These are phyloP conservation scores for Didymellaceae sp. DNA, from an alignment of 2,329 filamentous ascomycete genomes.

Conservation along the genomic window DNA sequence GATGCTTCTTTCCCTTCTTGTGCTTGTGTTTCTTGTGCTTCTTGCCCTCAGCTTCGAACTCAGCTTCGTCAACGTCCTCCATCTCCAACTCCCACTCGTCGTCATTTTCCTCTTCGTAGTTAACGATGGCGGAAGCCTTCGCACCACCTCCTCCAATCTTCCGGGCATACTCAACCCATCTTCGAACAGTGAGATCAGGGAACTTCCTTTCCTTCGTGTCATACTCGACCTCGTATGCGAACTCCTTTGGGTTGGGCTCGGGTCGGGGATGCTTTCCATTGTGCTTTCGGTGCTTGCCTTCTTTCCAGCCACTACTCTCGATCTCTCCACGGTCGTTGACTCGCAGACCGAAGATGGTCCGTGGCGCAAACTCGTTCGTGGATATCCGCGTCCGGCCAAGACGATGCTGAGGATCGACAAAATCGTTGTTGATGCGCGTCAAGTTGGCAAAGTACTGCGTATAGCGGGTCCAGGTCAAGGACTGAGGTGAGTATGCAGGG, in stretches of 20 bases:
- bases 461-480: constrained; percentile 78
- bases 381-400: constrained; percentile 2
- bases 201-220: constrained; percentile 81
- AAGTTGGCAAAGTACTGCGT: constrained; percentile 94
- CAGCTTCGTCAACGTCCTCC: constrained; percentile 34
- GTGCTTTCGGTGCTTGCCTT: constrained; percentile 69
- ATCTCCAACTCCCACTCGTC: constrained; percentile 33
- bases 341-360: constrained; percentile 33
- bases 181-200: constrained; percentile 83
- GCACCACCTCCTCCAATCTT: constrained; percentile 68
- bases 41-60: constrained; percentile 35
- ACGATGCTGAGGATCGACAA: constrained; percentile 39
- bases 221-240: constrained; percentile 84
- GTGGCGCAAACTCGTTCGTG: constrained; percentile 16
- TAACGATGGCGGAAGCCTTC: constrained; percentile 18
- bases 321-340: constrained; percentile 38
- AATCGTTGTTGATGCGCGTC: constrained; percentile 83
- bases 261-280: constrained; percentile 53
- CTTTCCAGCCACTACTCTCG: constrained; percentile 61
- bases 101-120: constrained; percentile 30
- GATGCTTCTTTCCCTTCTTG: constrained; percentile 60
- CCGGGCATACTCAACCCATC: constrained; percentile 78
- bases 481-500: constrained; percentile 87
- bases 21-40: constrained; percentile 59
- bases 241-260: constrained; percentile 67